Conservation (phyloP, 2,329 filamentous ascomycete genomes). For the Trichoderma sp. region DNA sequence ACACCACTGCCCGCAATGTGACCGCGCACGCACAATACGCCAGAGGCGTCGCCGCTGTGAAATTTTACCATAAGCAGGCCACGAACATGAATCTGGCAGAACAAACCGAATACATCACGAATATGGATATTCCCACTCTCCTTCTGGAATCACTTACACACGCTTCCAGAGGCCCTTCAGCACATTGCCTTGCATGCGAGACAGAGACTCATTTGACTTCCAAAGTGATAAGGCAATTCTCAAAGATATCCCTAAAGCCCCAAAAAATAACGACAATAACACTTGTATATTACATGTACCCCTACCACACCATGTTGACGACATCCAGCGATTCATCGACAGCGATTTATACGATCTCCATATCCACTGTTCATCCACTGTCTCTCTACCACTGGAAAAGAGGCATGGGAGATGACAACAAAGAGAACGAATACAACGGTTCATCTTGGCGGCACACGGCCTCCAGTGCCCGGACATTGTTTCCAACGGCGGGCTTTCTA, state of each 20-base stretch:
- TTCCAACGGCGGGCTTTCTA: not conserved
- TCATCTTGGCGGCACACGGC: not conserved
- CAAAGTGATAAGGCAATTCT: no score
- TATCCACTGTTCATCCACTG: not conserved
- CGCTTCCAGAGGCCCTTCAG: not conserved
- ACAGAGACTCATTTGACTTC: not conserved
- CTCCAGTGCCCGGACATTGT: not conserved
- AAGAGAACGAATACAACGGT: not conserved
- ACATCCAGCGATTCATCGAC: not conserved
- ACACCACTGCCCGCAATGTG: no score
- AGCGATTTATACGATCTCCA: not conserved
- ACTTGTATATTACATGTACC: not conserved
- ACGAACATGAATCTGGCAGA: no score
- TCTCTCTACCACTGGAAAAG: not conserved
- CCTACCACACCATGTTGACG: not conserved
- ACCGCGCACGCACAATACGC: no score
- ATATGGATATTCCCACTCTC: not conserved
- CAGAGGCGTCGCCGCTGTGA: no score
- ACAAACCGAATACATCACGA: no score
- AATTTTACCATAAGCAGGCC: no score
- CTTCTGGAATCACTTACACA: not conserved
- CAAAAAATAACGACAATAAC: not conserved
- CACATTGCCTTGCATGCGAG: not conserved
- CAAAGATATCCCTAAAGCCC: not conserved
- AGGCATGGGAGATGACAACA: not conserved